Percentiles rank a stretch among this genome's conserved stretches.
Evolutionary conservation across 2,329 filamentous ascomycete species (phyloP).

Genomic region (Elsinoe perseae): DNA sequence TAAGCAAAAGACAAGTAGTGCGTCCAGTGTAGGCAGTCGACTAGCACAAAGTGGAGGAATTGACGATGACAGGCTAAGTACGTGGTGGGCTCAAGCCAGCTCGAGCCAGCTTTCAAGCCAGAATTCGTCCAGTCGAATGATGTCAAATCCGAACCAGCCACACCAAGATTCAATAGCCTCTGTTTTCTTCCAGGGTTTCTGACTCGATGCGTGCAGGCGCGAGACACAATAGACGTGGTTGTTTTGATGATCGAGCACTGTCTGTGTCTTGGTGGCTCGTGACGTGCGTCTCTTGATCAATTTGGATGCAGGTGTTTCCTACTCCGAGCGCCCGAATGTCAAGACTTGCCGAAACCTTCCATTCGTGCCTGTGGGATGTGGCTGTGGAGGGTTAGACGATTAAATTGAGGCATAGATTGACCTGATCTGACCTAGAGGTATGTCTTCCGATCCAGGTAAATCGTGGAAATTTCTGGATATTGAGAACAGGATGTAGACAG

Average conservation of each 20-base stretch:
- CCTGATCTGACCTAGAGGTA: neutral
- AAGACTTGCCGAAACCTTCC: slow-evolving; percentile 12
- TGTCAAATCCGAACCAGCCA: slow-evolving; percentile 5
- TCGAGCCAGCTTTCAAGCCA: neutral
- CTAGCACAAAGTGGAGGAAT: neutral
- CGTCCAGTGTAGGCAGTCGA: neutral
- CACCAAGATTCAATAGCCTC: slow-evolving; percentile 4
- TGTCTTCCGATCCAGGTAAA: slow-evolving; percentile 1
- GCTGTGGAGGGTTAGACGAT: neutral
- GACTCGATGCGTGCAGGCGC: neutral
- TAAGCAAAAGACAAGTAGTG: neutral
- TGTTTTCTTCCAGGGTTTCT: neutral
- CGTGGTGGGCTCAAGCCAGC: neutral
- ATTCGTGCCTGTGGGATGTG: slow-evolving; percentile 7
- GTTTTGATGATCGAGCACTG: neutral
- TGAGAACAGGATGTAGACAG: neutral
- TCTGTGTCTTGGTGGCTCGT: neutral
- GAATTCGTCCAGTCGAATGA: slow-evolving; percentile 1
- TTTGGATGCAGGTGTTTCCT: neutral
- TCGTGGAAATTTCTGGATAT: neutral
- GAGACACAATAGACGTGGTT: neutral
- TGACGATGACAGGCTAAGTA: neutral
- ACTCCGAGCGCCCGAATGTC: neutral
- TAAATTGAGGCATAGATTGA: slow-evolving; percentile 11
- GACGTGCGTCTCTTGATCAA: neutral